Percentiles rank a stretch among this genome's conserved stretches.
phyloP scores from a whole-genome alignment of 257 asterid species.

The Solanum bulbocastanum region DNA sequence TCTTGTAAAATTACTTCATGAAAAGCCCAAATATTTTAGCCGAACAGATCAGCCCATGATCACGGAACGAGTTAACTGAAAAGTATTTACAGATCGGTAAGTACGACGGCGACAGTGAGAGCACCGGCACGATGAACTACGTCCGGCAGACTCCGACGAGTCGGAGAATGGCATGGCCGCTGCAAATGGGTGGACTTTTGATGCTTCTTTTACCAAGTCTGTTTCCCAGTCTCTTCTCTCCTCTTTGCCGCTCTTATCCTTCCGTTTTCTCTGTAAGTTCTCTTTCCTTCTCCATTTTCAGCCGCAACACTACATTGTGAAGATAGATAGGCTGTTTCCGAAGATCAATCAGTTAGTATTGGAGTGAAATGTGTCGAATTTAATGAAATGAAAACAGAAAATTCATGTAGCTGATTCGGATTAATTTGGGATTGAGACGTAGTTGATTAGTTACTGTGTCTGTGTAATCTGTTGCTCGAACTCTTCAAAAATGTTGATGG shows the following conservation, averaged over 20 bases:
- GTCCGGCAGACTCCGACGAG: background rate
- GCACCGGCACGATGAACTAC: background rate
- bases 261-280: constrained; percentile 29
- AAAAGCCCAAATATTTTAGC: background rate
- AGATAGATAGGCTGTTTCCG: background rate
- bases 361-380: background rate
- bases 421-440: background rate
- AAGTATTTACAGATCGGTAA: background rate
- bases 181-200: constrained; percentile 14
- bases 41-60: background rate
- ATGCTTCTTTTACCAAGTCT: constrained; percentile 21
- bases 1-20: background rate
- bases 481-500: background rate
- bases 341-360: background rate
- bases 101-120: background rate
- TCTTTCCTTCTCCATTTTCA: background rate
- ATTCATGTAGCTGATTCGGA: background rate
- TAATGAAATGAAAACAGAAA: background rate
- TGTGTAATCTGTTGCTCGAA: background rate
- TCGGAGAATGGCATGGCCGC: background rate
- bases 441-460: background rate
- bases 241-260: constrained; percentile 21
- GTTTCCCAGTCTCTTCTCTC: constrained; percentile 22
- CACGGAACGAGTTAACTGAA: background rate
- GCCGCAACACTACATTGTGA: background rate